Percentiles rank a stretch among this genome's conserved stretches.
Evolutionary conservation across 1,284 basidiomycete genomes (phyloP).

Genomic region (Cryptococcus amylolentus): DNA sequence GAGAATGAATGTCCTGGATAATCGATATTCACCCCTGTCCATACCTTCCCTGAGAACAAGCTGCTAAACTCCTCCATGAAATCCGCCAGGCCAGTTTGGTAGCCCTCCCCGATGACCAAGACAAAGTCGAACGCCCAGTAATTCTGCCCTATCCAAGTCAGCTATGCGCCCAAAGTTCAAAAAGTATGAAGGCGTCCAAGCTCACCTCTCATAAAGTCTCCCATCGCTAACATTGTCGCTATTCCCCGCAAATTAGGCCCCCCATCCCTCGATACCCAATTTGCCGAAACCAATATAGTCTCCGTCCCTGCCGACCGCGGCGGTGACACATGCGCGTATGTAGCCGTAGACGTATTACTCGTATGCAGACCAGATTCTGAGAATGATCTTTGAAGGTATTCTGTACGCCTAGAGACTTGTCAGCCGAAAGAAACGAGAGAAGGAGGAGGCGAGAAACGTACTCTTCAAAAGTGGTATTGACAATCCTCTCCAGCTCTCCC

Average conservation of each 20-base stretch:
- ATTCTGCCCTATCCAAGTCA: slow-evolving; percentile 63
- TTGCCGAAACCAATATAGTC: slow-evolving; percentile 82
- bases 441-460: slow-evolving; percentile 50
- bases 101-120: slow-evolving; percentile 83
- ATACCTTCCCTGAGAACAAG: slow-evolving; percentile 73
- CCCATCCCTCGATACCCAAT: slow-evolving; percentile 66
- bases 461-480: slow-evolving; percentile 68
- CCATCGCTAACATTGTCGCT: slow-evolving; percentile 75
- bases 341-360: slow-evolving; percentile 50
- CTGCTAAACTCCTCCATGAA: slow-evolving; percentile 84
- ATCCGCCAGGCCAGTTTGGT: slow-evolving; percentile 86
- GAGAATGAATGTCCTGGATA: slow-evolving; percentile 96
- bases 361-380: slow-evolving; percentile 22
- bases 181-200: background rate
- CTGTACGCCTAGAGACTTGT: slow-evolving; percentile 8
- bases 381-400: slow-evolving; percentile 20
- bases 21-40: slow-evolving; percentile 92
- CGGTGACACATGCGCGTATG: slow-evolving; percentile 75
- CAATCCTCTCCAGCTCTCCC: slow-evolving; percentile 58
- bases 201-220: slow-evolving; percentile 75
- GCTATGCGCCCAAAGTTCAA: background rate
- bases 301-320: slow-evolving; percentile 86
- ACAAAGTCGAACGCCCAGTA: slow-evolving; percentile 93
- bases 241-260: slow-evolving; percentile 76
- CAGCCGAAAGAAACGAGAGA: background rate